Evolutionary conservation across 345 rosid species (phyloP).

Genomic region (Microthlaspi erraticum): DNA sequence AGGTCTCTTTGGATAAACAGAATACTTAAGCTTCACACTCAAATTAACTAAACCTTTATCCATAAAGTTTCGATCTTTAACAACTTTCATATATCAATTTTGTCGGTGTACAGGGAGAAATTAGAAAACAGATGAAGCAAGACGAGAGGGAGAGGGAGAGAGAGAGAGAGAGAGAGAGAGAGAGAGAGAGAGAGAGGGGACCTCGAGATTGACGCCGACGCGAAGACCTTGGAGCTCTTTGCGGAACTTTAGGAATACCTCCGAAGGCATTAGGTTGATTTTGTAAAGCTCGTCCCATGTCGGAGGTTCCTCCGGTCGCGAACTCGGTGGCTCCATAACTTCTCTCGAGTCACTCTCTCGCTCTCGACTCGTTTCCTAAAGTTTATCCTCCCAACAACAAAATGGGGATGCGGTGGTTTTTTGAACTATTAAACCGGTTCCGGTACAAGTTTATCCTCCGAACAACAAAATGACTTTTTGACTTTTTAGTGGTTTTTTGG

Average conservation of each 20-base stretch:
- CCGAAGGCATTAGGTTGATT: conserved; percentile 76
- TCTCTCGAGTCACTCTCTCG: no score
- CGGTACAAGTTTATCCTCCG: not conserved
- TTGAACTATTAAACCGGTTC: not conserved
- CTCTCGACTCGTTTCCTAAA: not conserved
- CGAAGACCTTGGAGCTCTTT: conserved; percentile 86
- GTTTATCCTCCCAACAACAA: not conserved
- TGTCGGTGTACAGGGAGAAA: not conserved
- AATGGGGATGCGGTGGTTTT: not conserved
- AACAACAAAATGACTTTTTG: no score
- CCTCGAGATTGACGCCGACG: conserved; percentile 92
- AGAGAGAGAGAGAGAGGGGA: no score
- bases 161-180: no score
- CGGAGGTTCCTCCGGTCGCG: conserved; percentile 53
- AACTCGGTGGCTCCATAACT: conserved; percentile 42
- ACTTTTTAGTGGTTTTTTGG: no score
- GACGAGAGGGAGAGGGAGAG: conserved; percentile 12
- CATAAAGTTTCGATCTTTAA: not conserved
- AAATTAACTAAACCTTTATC: not conserved
- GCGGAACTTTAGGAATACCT: conserved; percentile 83
- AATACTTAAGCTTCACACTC: not conserved
- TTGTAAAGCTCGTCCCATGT: conserved; percentile 88
- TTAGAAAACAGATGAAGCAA: not conserved
- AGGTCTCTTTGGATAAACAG: not conserved
- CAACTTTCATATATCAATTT: not conserved